Conservation (phyloP, 352 stramenopile genomes). For the Poterioochromonas sp. region DNA sequence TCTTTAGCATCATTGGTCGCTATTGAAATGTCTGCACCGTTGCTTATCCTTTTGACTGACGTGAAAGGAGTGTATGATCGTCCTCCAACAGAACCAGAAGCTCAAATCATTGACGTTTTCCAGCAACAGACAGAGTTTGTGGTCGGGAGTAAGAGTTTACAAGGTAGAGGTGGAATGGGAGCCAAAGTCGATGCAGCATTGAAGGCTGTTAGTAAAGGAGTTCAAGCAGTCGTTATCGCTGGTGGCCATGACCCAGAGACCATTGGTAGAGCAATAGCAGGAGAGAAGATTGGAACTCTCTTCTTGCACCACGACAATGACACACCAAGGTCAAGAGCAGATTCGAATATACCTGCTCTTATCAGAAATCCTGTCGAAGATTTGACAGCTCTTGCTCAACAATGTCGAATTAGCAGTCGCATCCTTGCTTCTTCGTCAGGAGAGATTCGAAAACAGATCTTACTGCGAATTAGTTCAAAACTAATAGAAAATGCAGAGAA, state of each 20-base stretch:
- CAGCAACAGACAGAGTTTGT: conserved; percentile 45
- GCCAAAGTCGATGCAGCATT: conserved; percentile 72
- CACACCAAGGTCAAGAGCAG: too few species aligned
- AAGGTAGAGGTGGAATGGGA: conserved; percentile 81
- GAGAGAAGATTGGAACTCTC: conserved; percentile 63
- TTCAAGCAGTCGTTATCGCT: conserved; percentile 81
- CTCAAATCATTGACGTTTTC: conserved; percentile 52
- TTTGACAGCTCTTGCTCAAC: conserved; percentile 65
- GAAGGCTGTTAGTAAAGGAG: conserved; percentile 68
- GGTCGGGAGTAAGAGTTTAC: conserved; percentile 58
- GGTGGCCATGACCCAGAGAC: conserved; percentile 82
- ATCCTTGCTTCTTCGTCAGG: conserved; percentile 74
- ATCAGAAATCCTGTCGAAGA: too few species aligned
- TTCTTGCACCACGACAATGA: conserved; percentile 63
- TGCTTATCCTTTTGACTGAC: conserved; percentile 91
- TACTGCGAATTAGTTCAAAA: conserved; percentile 71
- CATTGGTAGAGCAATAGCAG: conserved; percentile 73
- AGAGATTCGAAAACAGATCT: conserved; percentile 67
- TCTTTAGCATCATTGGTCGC: conserved; percentile 71
- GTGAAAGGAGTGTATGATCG: conserved; percentile 88
- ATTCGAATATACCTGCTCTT: too few species aligned
- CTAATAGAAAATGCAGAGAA: conserved; percentile 64
- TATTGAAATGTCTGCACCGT: conserved; percentile 59
- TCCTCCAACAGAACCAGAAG: conserved; percentile 50
- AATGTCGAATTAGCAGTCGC: conserved; percentile 65